A percentile compares a stretch with the other conserved stretches of the same genome.
These are phyloP conservation scores for Sonneratia alba DNA, from an alignment of 345 rosid species.

Conservation along the genomic window DNA sequence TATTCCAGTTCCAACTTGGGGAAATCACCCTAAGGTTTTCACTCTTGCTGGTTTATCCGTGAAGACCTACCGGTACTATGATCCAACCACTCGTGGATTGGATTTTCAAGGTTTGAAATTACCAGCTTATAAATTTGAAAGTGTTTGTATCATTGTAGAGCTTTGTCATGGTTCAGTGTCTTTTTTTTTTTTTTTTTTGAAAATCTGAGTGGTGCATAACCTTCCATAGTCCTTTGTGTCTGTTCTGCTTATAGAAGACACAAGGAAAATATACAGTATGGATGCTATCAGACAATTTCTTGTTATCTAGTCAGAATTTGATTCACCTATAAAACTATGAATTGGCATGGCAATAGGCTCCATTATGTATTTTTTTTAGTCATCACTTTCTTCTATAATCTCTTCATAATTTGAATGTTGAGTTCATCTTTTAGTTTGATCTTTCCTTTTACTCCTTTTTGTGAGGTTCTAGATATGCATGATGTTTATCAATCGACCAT, in stretches of 20 bases:
- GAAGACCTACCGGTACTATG: constrained; percentile 68
- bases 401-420: background rate
- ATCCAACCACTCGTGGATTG: constrained; percentile 70
- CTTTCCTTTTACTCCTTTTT: background rate
- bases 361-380: background rate
- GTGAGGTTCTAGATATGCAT: background rate
- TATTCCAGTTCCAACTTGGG: constrained; percentile 85
- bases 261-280: background rate
- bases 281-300: background rate
- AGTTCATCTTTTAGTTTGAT: background rate
- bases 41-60: constrained; percentile 65
- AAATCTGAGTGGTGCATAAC: background rate
- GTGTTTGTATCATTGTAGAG: background rate
- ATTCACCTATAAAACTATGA: background rate
- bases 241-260: background rate
- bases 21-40: constrained; percentile 72
- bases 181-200: too few species aligned
- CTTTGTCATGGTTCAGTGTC: too few species aligned
- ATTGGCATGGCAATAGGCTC: background rate
- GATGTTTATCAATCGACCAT: background rate
- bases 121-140: background rate
- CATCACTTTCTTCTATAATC: background rate
- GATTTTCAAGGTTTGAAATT: constrained; percentile 49
- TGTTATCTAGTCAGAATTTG: background rate
- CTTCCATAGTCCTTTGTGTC: background rate